A percentile compares a stretch with the other conserved stretches of the same genome.
Evolutionary conservation across 164 flowering plant species (phyloP).

Genomic region (Annona cherimola): DNA sequence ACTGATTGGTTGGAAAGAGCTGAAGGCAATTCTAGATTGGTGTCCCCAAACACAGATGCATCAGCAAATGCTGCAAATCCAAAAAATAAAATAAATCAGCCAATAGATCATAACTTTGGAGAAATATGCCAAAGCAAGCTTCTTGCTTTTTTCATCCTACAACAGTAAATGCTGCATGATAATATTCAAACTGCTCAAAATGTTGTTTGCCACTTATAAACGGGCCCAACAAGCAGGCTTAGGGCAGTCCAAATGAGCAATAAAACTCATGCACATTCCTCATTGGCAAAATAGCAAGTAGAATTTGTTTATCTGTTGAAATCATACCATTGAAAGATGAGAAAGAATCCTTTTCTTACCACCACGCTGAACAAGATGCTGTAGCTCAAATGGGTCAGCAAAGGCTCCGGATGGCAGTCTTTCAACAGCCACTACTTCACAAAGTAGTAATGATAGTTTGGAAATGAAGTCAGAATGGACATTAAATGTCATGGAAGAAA

Average conservation of each 20-base stretch:
- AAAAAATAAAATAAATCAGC: background rate
- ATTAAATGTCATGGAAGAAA: constrained; percentile 38
- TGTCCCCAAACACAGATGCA: constrained; percentile 83
- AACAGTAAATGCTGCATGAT: background rate
- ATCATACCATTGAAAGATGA: background rate
- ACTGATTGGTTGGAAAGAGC: constrained; percentile 55
- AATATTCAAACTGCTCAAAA: background rate
- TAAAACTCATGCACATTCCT: background rate
- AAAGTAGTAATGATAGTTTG: constrained; percentile 25
- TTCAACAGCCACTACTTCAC: constrained; percentile 54
- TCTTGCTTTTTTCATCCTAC: background rate
- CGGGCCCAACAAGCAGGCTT: background rate
- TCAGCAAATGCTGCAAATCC: constrained; percentile 46
- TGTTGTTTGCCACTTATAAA: background rate
- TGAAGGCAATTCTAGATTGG: constrained; percentile 84
- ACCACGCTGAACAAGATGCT: constrained; percentile 69
- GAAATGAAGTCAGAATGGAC: constrained; percentile 14
- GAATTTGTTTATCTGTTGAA: background rate
- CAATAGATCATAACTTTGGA: background rate
- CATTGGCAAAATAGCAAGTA: background rate
- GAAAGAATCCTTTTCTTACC: constrained; percentile 32
- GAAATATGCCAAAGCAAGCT: background rate
- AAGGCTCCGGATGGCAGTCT: constrained; percentile 78
- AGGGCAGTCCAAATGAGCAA: background rate
- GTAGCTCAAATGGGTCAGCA: constrained; percentile 93